Evolutionary conservation across 257 asterid species (phyloP), one percentile per base, ranked within the genome.

Genomic region (Mitragyna speciosa): DNA sequence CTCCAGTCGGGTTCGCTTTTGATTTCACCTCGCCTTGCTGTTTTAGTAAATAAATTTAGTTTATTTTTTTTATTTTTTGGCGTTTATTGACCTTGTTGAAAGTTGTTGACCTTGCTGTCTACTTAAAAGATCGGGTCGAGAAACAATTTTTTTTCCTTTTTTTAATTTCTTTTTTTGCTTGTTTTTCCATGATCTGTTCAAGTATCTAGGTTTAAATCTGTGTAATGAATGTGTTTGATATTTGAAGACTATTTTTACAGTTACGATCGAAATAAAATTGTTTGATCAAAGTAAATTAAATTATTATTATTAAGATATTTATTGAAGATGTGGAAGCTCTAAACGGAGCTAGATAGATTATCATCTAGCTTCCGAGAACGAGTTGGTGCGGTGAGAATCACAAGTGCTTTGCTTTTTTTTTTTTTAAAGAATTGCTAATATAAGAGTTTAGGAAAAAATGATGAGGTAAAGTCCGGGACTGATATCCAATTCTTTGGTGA

Each of bases 1-100:
- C 84, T 90, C 98, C 73, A 93, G 92, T 82, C 95, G 92, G 91
- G 98, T 90, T 59, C 1, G 16, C 48, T 20, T 75, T 49, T 30
- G 9, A 75, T n/a, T 45, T n/a, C 12, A 15, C 26, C 15, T 71
- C 26, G 10, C 72, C 24, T 28, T 24, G 31, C 72, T 31, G 12
- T n/a, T 9, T 41, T 26, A 54, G 61, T 54, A 54, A 54, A 54
- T 17, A 26, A 36, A 36, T 36, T 36, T 4, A 43, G 47, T 76
- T 2, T 64, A 19, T 7, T 66, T 19, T n/a, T n/a, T n/a, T 64
- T 49, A 45, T 65, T 39, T 47, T 20, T 47, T 28, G 26, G 4
- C 8, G 28, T 26, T 51, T n/a, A 17, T 67, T 33, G 12, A 52
- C n/a, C n/a, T n/a, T n/a, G n/a, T n/a, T n/a, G n/a, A n/a, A n/a